phyloP scores from a whole-genome alignment of 768 basidiomycete species.

The Boletus vermiculosoides region DNA sequence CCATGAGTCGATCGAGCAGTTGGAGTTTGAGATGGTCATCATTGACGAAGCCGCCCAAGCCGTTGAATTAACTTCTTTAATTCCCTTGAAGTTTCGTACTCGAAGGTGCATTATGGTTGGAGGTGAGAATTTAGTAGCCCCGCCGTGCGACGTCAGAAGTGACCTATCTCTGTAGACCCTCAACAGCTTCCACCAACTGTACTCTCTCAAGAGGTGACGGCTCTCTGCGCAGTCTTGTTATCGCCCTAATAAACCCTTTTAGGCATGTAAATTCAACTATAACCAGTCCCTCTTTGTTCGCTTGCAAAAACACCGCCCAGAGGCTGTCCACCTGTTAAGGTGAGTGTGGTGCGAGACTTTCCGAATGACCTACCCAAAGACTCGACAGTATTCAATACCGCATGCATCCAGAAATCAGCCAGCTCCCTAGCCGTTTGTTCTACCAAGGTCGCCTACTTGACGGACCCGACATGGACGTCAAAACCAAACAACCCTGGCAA shows the following conservation, averaged over 20 bases:
- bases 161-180: constrained; percentile 50
- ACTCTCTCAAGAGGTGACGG: constrained; percentile 55
- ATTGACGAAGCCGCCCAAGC: constrained; percentile 99
- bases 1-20: constrained; percentile 76
- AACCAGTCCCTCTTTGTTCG: constrained; percentile 93
- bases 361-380: not conserved
- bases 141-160: not conserved
- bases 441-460: constrained; percentile 79
- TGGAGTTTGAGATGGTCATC: constrained; percentile 93
- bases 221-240: constrained; percentile 25
- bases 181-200: constrained; percentile 96
- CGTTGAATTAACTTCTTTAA: constrained; percentile 91
- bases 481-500: constrained; percentile 89
- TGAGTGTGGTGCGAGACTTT: constrained; percentile 30
- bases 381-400: constrained; percentile 90
- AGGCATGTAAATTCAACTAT: constrained; percentile 74
- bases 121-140: constrained; percentile 39
- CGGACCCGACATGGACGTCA: constrained; percentile 83
- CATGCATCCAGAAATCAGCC: constrained; percentile 97
- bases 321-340: constrained; percentile 92
- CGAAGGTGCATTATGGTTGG: constrained; percentile 91
- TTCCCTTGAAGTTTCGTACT: constrained; percentile 88
- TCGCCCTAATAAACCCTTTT: constrained; percentile 1
- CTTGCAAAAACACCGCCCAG: constrained; percentile 72
- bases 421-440: constrained; percentile 84